Conservation (phyloP, 352 stramenopile genomes). For the Blastocystis sp. region DNA sequence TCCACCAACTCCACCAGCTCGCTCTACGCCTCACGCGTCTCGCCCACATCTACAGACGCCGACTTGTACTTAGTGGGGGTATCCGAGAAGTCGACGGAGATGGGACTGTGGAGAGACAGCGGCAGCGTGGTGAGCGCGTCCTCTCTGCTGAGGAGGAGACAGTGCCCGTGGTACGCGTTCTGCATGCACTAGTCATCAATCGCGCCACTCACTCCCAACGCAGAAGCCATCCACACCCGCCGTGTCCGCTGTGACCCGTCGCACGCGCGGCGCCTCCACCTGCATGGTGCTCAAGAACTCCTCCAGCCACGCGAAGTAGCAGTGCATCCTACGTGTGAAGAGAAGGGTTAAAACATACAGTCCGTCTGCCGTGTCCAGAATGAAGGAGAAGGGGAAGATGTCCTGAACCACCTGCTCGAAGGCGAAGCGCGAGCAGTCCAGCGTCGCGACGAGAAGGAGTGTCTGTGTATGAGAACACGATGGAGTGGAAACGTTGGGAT, state of each 20-base stretch:
- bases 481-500: not conserved
- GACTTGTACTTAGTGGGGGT: too few species aligned
- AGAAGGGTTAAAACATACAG: not conserved
- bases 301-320: not conserved
- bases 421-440: not conserved
- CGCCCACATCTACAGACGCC: not conserved
- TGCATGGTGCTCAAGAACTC: not conserved
- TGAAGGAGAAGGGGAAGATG: slow-evolving; percentile 16
- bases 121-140: not conserved
- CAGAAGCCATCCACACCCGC: not conserved
- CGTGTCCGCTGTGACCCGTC: not conserved
- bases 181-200: not conserved
- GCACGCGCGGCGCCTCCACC: not conserved
- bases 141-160: not conserved
- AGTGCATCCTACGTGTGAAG: not conserved
- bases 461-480: not conserved
- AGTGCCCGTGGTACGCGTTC: not conserved
- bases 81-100: not conserved
- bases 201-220: not conserved
- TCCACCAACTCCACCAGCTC: not conserved
- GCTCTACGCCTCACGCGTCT: not conserved
- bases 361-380: not conserved
- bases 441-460: not conserved
- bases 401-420: not conserved
- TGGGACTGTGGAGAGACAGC: not conserved